A percentile compares a stretch with the other conserved stretches of the same genome.
Evolutionary conservation across 495 filamentous ascomycete species (phyloP).

Genomic region (Achaetomiella virescens): DNA sequence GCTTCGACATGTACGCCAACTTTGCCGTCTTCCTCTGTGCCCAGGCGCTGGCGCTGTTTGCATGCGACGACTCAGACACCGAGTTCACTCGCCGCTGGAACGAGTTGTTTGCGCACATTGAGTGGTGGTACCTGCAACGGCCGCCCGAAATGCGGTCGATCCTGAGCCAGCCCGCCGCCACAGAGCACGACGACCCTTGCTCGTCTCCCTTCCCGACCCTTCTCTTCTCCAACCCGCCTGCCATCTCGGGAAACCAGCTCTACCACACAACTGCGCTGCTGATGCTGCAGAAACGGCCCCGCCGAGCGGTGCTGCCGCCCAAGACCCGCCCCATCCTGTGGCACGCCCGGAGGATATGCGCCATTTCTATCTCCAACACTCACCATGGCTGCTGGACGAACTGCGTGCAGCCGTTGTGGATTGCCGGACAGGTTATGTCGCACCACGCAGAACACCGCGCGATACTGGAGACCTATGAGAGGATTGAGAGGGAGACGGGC

Average conservation of each 20-base stretch:
- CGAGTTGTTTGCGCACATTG: not conserved
- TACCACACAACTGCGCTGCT: not conserved
- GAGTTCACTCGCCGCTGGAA: not conserved
- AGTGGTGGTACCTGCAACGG: not conserved
- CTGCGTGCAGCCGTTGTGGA: not conserved
- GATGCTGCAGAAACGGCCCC: not conserved
- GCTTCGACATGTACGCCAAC: conserved; percentile 1
- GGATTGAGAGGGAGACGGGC: not conserved
- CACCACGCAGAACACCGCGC: conserved; percentile 1
- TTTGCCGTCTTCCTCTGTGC: not conserved
- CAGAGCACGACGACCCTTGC: not conserved
- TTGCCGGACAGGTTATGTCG: conserved; percentile 4
- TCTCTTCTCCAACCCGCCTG: not conserved
- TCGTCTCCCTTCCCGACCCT: not conserved
- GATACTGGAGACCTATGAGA: not conserved
- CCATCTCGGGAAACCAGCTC: conserved; percentile 1
- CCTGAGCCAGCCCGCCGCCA: not conserved
- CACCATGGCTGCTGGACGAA: conserved; percentile 4
- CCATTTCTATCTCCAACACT: not conserved
- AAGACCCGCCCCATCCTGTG: not conserved
- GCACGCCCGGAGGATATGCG: conserved; percentile 2
- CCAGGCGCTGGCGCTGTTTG: not conserved
- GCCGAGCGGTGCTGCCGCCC: not conserved
- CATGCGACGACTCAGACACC: not conserved
- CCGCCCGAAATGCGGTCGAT: not conserved